Conservation (phyloP, 225 moss, liverwort and hornwort genomes). For the Polytrichum commune region DNA sequence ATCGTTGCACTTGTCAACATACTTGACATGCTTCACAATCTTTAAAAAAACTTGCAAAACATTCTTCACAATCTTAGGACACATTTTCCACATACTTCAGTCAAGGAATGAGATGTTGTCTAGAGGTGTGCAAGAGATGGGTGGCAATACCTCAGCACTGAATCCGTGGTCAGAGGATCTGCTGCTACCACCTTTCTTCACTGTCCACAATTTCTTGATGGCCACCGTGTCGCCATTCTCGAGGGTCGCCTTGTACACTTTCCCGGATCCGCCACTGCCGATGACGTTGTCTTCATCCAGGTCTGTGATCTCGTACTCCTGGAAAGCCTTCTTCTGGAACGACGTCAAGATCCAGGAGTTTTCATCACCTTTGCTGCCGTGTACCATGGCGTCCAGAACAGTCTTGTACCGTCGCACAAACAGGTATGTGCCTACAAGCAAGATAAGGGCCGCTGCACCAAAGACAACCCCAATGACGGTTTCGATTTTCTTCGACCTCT, state of each 20-base stretch:
- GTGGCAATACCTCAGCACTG: slow-evolving; percentile 17
- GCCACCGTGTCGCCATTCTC: slow-evolving; percentile 56
- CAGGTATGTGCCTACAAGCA: slow-evolving; percentile 24
- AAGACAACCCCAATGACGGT: slow-evolving; percentile 42
- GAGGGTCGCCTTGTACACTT: slow-evolving; percentile 64
- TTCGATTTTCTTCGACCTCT: slow-evolving; percentile 1
- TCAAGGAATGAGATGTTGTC: too few relatives aligned
- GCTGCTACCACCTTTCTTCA: slow-evolving; percentile 29
- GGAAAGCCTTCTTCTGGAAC: slow-evolving; percentile 51
- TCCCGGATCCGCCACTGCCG: slow-evolving; percentile 64
- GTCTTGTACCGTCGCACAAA: slow-evolving; percentile 29
- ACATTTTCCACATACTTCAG: too few relatives aligned
- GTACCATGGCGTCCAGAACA: slow-evolving; percentile 12
- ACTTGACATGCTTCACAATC: too few relatives aligned
- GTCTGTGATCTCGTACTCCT: slow-evolving; percentile 51
- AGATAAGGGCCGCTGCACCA: slow-evolving; percentile 21
- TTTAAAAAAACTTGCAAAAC: too few relatives aligned
- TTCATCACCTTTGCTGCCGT: slow-evolving; percentile 11
- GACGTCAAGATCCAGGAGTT: slow-evolving; percentile 64
- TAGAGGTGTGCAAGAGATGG: background rate
- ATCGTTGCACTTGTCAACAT: too few relatives aligned
- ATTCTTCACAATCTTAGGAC: too few relatives aligned
- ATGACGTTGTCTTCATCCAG: slow-evolving; percentile 54
- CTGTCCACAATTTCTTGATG: slow-evolving; percentile 60
- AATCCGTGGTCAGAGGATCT: slow-evolving; percentile 44